A percentile compares a stretch with the other conserved stretches of the same genome.
These are phyloP conservation scores for Rutidosis leptorrhynchoides DNA, from an alignment of 129 eudicot genomes.

Conservation along the genomic window DNA sequence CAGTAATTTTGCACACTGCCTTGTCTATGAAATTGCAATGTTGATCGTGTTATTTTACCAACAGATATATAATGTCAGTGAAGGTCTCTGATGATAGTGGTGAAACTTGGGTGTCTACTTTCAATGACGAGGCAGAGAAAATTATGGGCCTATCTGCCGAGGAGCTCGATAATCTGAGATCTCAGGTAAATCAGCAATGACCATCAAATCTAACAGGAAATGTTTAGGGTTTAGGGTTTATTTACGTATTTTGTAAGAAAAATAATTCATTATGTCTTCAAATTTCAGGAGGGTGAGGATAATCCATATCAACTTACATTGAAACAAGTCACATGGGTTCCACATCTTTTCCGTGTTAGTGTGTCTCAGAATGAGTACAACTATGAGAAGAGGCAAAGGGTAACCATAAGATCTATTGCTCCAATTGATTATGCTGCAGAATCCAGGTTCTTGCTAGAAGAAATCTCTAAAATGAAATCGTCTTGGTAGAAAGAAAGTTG, in stretches of 20 bases:
- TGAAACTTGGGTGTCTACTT: conserved; percentile 69
- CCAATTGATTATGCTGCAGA: conserved; percentile 80
- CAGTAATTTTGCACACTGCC: background rate
- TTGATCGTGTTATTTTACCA: too few species aligned
- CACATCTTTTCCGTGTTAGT: conserved; percentile 65
- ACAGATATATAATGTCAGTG: conserved; percentile 66
- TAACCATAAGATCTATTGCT: conserved; percentile 58
- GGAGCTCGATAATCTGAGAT: conserved; percentile 63
- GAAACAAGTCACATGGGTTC: conserved; percentile 81
- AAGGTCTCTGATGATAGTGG: conserved; percentile 73
- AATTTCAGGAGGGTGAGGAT: conserved; percentile 49
- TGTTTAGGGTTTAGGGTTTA: background rate
- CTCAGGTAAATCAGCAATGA: conserved; percentile 65
- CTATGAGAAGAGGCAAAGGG: conserved; percentile 74
- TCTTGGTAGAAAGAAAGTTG: too few species aligned
- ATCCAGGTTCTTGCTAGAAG: too few species aligned
- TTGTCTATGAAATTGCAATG: background rate
- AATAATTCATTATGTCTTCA: background rate
- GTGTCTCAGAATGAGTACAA: too few species aligned
- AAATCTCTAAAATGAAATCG: too few species aligned
- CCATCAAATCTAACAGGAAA: background rate
- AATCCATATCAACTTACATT: conserved; percentile 55
- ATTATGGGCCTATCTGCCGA: conserved; percentile 83
- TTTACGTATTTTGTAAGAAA: background rate
- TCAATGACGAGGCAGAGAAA: conserved; percentile 73